Conservation (phyloP, 371 early-diverging fungal species). For the Mortierella sp. region DNA sequence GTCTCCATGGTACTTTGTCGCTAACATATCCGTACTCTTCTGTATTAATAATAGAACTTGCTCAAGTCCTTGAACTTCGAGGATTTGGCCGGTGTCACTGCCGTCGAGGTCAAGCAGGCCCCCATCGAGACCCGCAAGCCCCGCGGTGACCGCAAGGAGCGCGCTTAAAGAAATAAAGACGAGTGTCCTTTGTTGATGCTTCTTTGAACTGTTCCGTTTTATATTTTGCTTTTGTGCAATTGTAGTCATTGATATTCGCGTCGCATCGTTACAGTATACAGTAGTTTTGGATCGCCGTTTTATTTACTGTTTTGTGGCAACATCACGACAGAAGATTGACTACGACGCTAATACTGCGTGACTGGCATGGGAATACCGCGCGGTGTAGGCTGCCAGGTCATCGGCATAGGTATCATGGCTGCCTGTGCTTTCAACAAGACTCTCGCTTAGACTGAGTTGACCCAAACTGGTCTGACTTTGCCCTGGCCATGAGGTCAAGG, state of each 20-base stretch:
- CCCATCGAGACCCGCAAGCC: constrained; percentile 54
- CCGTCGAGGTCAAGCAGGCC: constrained; percentile 59
- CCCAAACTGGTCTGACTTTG: constrained; percentile 5
- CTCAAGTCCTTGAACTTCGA: constrained; percentile 97
- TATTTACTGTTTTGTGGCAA: no score
- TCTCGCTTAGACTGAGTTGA: constrained; percentile 11
- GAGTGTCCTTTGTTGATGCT: constrained; percentile 13
- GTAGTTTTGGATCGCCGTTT: no score
- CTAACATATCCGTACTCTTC: no score
- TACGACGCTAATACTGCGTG: constrained; percentile 13
- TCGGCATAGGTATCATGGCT: constrained; percentile 13
- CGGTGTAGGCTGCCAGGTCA: constrained; percentile 29
- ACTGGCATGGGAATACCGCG: constrained; percentile 15
- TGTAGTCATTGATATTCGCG: no score
- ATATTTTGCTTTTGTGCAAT: no score
- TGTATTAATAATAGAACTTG: constrained; percentile 74
- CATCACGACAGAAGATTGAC: no score
- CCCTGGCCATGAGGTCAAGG: constrained; percentile 1
- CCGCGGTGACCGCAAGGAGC: constrained; percentile 53
- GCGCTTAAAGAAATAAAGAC: constrained; percentile 51
- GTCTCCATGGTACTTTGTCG: no score
- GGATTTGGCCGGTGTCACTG: constrained; percentile 78
- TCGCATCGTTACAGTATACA: no score
- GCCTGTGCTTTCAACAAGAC: constrained; percentile 8
- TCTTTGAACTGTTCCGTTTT: no score